These are phyloP conservation scores for Mortierella antarctica DNA, from an alignment of 192 early-diverging fungal species.

Conservation along the genomic window DNA sequence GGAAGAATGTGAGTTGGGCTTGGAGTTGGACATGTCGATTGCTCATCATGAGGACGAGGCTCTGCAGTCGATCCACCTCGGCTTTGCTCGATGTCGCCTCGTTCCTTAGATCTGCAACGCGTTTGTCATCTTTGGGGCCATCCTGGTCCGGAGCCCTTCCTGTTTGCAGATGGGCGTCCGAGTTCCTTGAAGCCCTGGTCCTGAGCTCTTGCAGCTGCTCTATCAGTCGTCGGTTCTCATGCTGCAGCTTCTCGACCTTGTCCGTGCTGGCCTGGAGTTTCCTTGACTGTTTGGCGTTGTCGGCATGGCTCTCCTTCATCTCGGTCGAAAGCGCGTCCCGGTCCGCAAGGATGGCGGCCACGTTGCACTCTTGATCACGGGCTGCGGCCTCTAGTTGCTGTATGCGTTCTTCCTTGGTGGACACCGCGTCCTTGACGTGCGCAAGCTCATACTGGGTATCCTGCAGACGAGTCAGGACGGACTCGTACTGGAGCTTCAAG, in stretches of 20 bases:
- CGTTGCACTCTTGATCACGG: slow-evolving; percentile 16
- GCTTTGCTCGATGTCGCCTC: slow-evolving; percentile 2
- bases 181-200: slow-evolving; percentile 1
- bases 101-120: slow-evolving; percentile 5
- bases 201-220: slow-evolving; percentile 24
- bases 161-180: slow-evolving; percentile 11
- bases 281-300: slow-evolving; percentile 21
- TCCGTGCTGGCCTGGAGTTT: slow-evolving; percentile 18
- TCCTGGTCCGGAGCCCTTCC: slow-evolving; percentile 9
- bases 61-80: slow-evolving; percentile 34
- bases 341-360: slow-evolving; percentile 22
- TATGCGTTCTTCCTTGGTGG: slow-evolving; percentile 1
- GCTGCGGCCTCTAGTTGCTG: slow-evolving; percentile 11
- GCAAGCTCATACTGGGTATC: slow-evolving; percentile 14
- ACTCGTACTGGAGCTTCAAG: slow-evolving; percentile 21
- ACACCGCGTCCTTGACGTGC: background rate
- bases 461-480: slow-evolving; percentile 9
- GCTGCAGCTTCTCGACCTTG: slow-evolving; percentile 37
- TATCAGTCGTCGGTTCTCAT: slow-evolving; percentile 39
- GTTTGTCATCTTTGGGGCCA: background rate
- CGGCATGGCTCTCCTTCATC: slow-evolving; percentile 29
- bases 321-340: slow-evolving; percentile 24
- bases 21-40: slow-evolving; percentile 41
- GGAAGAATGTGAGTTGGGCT: slow-evolving; percentile 36
- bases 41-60: slow-evolving; percentile 43